Conservation (phyloP, 257 asterid genomes). For the Handroanthus guayacan region DNA sequence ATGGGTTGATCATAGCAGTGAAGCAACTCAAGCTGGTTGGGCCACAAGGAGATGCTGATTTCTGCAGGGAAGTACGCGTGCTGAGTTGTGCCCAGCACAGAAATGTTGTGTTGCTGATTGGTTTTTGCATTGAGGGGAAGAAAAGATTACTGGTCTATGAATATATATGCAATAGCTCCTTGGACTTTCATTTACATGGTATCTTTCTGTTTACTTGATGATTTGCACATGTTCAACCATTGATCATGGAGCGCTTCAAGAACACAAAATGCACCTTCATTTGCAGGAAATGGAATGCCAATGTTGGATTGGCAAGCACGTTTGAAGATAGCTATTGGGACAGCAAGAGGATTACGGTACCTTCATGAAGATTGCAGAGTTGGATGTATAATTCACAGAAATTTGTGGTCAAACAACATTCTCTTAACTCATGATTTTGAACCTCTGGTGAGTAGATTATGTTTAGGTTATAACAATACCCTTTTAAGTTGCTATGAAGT, state of each 20-base stretch:
- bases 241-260: constrained; percentile 8
- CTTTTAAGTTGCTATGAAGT: too few relatives aligned
- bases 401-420: constrained; percentile 81
- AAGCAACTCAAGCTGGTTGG: constrained; percentile 72
- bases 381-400: constrained; percentile 83
- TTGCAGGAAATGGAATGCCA: constrained; percentile 58
- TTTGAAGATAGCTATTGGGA: constrained; percentile 79
- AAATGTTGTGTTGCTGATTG: constrained; percentile 85
- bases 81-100: constrained; percentile 96
- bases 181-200: constrained; percentile 89
- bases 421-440: constrained; percentile 90
- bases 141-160: constrained; percentile 83
- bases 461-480: too few relatives aligned
- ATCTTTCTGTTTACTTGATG: constrained; percentile 34
- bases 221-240: background rate
- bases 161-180: constrained; percentile 81
- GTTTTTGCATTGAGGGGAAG: constrained; percentile 73
- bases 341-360: constrained; percentile 92
- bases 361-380: constrained; percentile 98
- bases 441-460: constrained; percentile 63
- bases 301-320: constrained; percentile 74
- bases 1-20: constrained; percentile 75
- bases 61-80: constrained; percentile 80
- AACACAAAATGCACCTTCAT: constrained; percentile 20
- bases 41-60: constrained; percentile 79